These are phyloP conservation scores for Bifiguratus adelaidae DNA, from an alignment of 192 early-diverging fungal species.

Conservation along the genomic window DNA sequence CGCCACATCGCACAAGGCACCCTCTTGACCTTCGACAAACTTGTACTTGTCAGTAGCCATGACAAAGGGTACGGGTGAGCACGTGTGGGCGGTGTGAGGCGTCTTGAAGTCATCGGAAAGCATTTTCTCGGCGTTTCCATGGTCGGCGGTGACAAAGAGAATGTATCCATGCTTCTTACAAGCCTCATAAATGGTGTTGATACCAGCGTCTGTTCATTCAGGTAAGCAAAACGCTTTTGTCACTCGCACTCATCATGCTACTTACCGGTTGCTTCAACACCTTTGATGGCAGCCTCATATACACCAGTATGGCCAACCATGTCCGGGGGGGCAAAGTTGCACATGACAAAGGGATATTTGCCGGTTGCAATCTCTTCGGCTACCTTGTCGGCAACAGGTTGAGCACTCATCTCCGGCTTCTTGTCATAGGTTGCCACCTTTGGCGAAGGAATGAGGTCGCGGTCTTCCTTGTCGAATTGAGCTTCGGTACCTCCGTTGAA, in stretches of 20 bases:
- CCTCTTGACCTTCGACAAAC: constrained; percentile 42
- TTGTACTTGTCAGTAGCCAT: constrained; percentile 56
- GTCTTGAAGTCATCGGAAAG: constrained; percentile 64
- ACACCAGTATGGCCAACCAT: constrained; percentile 98
- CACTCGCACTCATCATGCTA: neutral
- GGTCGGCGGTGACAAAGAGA: constrained; percentile 95
- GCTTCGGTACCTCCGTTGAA: constrained; percentile 98
- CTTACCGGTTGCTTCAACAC: constrained; percentile 70
- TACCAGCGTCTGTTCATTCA: constrained; percentile 65
- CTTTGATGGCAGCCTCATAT: constrained; percentile 85
- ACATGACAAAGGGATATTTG: constrained; percentile 93
- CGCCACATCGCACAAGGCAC: constrained; percentile 90
- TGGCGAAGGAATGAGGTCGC: constrained; percentile 84
- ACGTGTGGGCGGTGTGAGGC: constrained; percentile 98
- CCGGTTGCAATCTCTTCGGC: constrained; percentile 64
- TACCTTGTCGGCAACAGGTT: constrained; percentile 81
- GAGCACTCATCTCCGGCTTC: constrained; percentile 91
- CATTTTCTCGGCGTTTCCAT: constrained; percentile 99
- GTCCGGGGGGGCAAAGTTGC: constrained; percentile 98
- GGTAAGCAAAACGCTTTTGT: neutral
- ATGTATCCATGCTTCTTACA: constrained; percentile 82
- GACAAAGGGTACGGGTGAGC: constrained; percentile 81
- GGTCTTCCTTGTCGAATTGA: constrained; percentile 81
- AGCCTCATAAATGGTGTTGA: constrained; percentile 88
- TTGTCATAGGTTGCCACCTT: constrained; percentile 98